Percentiles rank a stretch among this genome's conserved stretches.
Conservation (phyloP, 345 rosid genomes). For the Populus nigra region DNA sequence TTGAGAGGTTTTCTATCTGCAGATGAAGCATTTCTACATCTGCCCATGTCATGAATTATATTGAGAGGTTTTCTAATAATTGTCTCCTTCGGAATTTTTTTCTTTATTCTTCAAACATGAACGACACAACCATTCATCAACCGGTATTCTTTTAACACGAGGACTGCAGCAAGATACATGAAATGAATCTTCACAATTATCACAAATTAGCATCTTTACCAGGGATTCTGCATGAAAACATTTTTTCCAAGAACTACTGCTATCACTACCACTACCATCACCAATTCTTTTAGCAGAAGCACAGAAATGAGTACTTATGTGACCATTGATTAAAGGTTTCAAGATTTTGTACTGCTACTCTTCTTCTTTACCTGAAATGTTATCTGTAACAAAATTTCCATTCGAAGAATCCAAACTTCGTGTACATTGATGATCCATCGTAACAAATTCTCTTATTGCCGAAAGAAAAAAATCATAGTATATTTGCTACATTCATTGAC, state of each 20-base stretch:
- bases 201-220: slow-evolving; percentile 69
- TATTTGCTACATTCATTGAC: not conserved
- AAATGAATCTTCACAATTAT: slow-evolving; percentile 77
- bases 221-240: slow-evolving; percentile 51
- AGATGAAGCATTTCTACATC: slow-evolving; percentile 32
- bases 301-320: not conserved
- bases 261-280: slow-evolving; percentile 16
- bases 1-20: slow-evolving; percentile 35
- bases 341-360: not conserved
- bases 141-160: slow-evolving; percentile 43
- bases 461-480: not conserved
- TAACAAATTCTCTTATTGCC: too few relatives aligned
- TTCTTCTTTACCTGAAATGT: not conserved
- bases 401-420: not conserved
- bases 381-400: not conserved
- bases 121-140: slow-evolving; percentile 79
- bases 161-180: slow-evolving; percentile 70
- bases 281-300: slow-evolving; percentile 28
- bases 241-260: slow-evolving; percentile 43
- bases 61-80: slow-evolving; percentile 32
- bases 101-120: slow-evolving; percentile 61
- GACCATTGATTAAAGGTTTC: too few relatives aligned
- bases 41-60: slow-evolving; percentile 31
- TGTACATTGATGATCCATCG: not conserved
- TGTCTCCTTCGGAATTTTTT: slow-evolving; percentile 30